Conservation (phyloP, 345 rosid species). For the Brassica carinata region DNA sequence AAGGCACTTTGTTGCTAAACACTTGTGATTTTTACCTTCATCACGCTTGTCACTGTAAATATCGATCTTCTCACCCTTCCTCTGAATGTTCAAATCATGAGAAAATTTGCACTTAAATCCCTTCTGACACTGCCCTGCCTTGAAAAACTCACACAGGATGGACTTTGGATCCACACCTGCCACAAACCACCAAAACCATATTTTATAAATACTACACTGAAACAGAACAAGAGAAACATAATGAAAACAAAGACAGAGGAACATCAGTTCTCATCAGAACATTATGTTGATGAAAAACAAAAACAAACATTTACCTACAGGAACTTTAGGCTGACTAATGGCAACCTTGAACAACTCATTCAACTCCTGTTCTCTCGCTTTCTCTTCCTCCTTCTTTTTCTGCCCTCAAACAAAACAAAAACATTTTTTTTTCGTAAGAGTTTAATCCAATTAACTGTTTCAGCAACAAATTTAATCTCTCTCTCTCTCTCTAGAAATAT, state of each 20-base stretch:
- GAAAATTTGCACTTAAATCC: constrained; percentile 97
- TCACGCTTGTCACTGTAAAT: constrained; percentile 90
- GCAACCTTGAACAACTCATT: constrained; percentile 92
- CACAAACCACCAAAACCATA: constrained; percentile 6
- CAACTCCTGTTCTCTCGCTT: constrained; percentile 90
- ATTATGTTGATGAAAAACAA: background rate
- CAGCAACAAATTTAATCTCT: background rate
- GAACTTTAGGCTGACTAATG: constrained; percentile 96
- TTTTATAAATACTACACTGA: background rate
- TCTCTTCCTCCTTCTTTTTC: constrained; percentile 99
- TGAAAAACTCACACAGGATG: constrained; percentile 81
- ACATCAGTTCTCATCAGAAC: background rate
- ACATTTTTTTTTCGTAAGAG: constrained; percentile 5
- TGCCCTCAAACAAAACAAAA: constrained; percentile 38
- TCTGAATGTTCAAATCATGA: constrained; percentile 87
- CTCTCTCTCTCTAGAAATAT: no score
- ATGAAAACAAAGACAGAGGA: background rate
- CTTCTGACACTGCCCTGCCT: constrained; percentile 86
- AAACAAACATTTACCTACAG: constrained; percentile 51
- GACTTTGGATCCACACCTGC: constrained; percentile 98
- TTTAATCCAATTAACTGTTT: background rate
- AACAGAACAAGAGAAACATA: background rate
- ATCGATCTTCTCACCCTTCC: constrained; percentile 96
- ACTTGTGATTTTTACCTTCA: constrained; percentile 46
- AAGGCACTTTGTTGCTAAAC: background rate